phyloP scores from a whole-genome alignment of 108 stramenopile species.

The Cyclotella distinguenda region DNA sequence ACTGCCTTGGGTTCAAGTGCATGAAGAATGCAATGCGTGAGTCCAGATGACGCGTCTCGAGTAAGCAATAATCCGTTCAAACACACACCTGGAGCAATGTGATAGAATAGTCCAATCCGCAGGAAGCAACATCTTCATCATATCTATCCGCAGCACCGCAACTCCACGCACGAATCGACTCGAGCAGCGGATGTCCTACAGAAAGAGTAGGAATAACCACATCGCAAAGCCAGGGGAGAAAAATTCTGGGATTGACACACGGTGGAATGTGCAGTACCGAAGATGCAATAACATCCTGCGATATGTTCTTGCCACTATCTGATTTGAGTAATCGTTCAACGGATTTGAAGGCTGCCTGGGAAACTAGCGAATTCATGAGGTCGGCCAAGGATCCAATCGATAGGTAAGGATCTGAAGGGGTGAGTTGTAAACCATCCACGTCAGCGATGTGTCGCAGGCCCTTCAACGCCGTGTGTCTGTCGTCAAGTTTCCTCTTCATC shows the following conservation, averaged over 20 bases:
- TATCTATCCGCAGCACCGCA: conserved; percentile 70
- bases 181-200: conserved; percentile 64
- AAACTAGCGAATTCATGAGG: conserved; percentile 35
- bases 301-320: conserved; percentile 38
- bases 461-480: conserved; percentile 26
- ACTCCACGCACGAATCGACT: conserved; percentile 59
- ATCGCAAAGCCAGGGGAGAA: conserved; percentile 53
- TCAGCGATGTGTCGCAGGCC: conserved; percentile 19
- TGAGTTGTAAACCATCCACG: conserved; percentile 14
- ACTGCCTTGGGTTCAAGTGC: conserved; percentile 18
- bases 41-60: background rate
- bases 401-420: conserved; percentile 37
- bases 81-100: conserved; percentile 47
- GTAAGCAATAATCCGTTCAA: background rate
- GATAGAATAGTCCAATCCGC: conserved; percentile 63
- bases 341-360: conserved; percentile 46
- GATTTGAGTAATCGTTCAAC: conserved; percentile 55
- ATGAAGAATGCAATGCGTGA: background rate
- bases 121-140: conserved; percentile 48
- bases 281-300: conserved; percentile 45
- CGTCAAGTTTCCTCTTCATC: conserved; percentile 29
- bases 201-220: conserved; percentile 61
- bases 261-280: conserved; percentile 50
- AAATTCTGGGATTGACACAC: conserved; percentile 55
- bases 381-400: conserved; percentile 26